Evolutionary conservation across 2,329 filamentous ascomycete genomes (phyloP), one percentile per base, ranked within the genome.

Genomic region (Onygena corvina): DNA sequence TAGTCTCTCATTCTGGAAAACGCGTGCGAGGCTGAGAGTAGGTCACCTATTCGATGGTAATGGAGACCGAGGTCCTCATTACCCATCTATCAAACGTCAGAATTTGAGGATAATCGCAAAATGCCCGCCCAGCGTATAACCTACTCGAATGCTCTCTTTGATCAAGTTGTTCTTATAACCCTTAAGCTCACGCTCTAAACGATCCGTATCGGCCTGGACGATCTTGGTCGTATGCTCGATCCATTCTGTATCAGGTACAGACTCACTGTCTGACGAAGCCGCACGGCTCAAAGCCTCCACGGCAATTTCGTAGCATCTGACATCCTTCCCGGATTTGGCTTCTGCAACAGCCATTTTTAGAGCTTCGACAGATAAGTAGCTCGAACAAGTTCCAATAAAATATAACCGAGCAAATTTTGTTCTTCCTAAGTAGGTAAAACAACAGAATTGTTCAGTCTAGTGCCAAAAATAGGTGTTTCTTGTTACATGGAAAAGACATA

Each of bases 111-210:
- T 48, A 18, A 36, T 42, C 14, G 27, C 23, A 42, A 14, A 30
- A 46, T 20, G 25, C 11, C 36, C 25, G 42, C 44, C 5, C 7
- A 49, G 12, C 12, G 12, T 29, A 16, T 48, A 34, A 61, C 76
- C 50, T 73, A 93, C 88, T 57, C 89, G 71, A 60, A 96, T 94
- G 69, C 88, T 95, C 69, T 98, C 92, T 64, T 95, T 94, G 59
- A 98, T 88, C 36, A 96, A 70, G 60, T 96, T 98, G 63, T 95
- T 94, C 68, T 92, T 94, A 67, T 96, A 96, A 1, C 83, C 83
- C 65, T 88, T 89, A 16, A 98, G 73, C 65, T 96, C 87, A 12
- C 76, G 71, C 62, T 95, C 87, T 49, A 96, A 72, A n/a, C 84
- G 78, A 49, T 79, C 73, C 0, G 82, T 82, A 64, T 94, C 84